These are phyloP conservation scores for Aspergillus eucalypticola DNA, from an alignment of 2,329 filamentous ascomycete genomes.

Conservation along the genomic window DNA sequence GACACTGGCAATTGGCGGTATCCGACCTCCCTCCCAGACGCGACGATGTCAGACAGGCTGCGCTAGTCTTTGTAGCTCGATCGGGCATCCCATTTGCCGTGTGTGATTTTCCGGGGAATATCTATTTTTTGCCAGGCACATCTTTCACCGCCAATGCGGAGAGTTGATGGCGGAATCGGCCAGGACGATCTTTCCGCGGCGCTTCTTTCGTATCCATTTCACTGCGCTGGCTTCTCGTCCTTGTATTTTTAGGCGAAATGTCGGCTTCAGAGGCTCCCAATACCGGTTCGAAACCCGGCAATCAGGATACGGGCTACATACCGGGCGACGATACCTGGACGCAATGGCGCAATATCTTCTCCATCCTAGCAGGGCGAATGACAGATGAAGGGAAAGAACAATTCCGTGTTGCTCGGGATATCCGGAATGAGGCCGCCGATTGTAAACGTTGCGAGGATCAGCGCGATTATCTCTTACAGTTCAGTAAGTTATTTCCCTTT, in stretches of 20 bases:
- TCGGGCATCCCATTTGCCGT: neutral
- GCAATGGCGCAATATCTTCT: slow-evolving; percentile 82
- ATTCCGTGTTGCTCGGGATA: slow-evolving; percentile 77
- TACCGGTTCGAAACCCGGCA: slow-evolving; percentile 15
- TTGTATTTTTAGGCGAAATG: slow-evolving; percentile 25
- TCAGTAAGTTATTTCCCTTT: slow-evolving; percentile 52
- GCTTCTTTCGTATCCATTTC: neutral
- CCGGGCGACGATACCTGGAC: slow-evolving; percentile 46
- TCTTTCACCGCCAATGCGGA: slow-evolving; percentile 32
- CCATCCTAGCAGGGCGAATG: slow-evolving; percentile 73
- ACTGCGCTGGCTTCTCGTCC: neutral
- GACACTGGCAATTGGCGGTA: neutral
- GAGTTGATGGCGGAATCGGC: slow-evolving; percentile 14
- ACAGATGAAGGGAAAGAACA: slow-evolving; percentile 67
- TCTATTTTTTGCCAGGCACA: slow-evolving; percentile 29
- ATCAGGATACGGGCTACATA: slow-evolving; percentile 38
- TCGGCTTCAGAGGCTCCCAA: slow-evolving; percentile 29
- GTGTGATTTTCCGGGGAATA: slow-evolving; percentile 2
- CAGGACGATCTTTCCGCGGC: neutral
- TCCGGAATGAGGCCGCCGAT: slow-evolving; percentile 73
- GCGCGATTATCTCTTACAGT: slow-evolving; percentile 79
- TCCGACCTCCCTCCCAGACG: neutral
- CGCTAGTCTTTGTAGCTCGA: neutral
- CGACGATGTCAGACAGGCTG: neutral
- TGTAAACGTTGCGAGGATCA: slow-evolving; percentile 78